Percentiles rank a stretch among this genome's conserved stretches.
These are phyloP conservation scores for Exophiala oligosperma DNA, from an alignment of 2,329 filamentous ascomycete genomes.

Conservation along the genomic window DNA sequence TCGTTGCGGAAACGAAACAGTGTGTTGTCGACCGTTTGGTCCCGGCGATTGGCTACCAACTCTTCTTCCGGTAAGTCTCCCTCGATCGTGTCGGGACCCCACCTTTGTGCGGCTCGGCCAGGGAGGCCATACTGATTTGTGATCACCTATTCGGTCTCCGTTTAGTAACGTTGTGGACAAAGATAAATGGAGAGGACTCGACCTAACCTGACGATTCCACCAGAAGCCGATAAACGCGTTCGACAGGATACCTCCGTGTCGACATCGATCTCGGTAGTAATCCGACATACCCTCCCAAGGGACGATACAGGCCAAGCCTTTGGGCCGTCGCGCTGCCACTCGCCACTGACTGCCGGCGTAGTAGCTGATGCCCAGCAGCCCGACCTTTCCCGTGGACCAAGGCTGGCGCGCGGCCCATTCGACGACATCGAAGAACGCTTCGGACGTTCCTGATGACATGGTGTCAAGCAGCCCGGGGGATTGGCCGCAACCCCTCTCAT, in stretches of 20 bases:
- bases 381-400: slow-evolving; percentile 48
- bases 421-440: slow-evolving; percentile 49
- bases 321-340: slow-evolving; percentile 44
- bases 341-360: slow-evolving; percentile 47
- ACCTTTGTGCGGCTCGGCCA: slow-evolving; percentile 59
- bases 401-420: slow-evolving; percentile 42
- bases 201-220: slow-evolving; percentile 38
- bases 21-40: slow-evolving; percentile 48
- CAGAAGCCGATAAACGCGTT: slow-evolving; percentile 62
- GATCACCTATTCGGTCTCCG: slow-evolving; percentile 44
- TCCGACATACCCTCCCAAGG: slow-evolving; percentile 52
- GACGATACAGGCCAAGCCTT: slow-evolving; percentile 44
- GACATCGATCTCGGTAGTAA: slow-evolving; percentile 52
- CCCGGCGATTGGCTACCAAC: slow-evolving; percentile 48
- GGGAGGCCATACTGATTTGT: slow-evolving; percentile 68
- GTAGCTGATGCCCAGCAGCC: slow-evolving; percentile 46
- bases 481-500: slow-evolving; percentile 30
- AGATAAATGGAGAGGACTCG: too few species aligned
- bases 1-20: slow-evolving; percentile 61
- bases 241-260: slow-evolving; percentile 62
- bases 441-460: slow-evolving; percentile 45
- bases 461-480: slow-evolving; percentile 35
- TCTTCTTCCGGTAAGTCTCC: slow-evolving; percentile 37
- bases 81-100: slow-evolving; percentile 42
- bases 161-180: too few species aligned